Percentiles rank a stretch among this genome's conserved stretches.
Conservation (phyloP, 441 rosid species). For the Manihot esculenta region DNA sequence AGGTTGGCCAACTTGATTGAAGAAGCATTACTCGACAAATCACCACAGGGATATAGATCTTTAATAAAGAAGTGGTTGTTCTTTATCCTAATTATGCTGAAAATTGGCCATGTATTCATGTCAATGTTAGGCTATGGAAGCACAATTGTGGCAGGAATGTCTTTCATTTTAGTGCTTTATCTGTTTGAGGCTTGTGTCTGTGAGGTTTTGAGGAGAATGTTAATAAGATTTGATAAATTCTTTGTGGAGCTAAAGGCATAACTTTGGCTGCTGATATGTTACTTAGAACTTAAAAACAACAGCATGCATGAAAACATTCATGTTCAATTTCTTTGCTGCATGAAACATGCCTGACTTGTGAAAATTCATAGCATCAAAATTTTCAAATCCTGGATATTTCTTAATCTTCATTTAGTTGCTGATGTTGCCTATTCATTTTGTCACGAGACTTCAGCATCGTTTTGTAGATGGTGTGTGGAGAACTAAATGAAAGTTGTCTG, state of each 20-base stretch:
- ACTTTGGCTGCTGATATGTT: not conserved
- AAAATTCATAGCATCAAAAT: not conserved
- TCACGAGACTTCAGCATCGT: not conserved
- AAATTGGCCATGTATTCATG: not conserved
- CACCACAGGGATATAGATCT: not conserved
- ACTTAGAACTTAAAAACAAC: not conserved
- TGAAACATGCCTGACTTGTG: not conserved
- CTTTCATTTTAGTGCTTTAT: not conserved
- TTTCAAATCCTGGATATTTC: not conserved
- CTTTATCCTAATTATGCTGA: not conserved
- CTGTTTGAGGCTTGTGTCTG: not conserved
- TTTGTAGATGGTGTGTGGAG: not conserved
- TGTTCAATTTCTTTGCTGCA: constrained; percentile 7
- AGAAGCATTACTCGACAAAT: not conserved
- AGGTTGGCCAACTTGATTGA: not conserved
- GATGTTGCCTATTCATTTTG: not conserved
- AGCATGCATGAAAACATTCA: not conserved
- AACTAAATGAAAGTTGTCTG: not conserved
- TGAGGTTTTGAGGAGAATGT: not conserved
- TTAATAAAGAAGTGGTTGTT: not conserved
- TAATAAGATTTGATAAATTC: not conserved
- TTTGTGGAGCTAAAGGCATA: not conserved
- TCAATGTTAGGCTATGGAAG: not conserved
- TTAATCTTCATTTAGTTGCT: no score
- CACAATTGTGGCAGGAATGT: not conserved